These are phyloP conservation scores for Neckera pumila DNA, from an alignment of 225 moss, liverwort and hornwort species.

Conservation along the genomic window DNA sequence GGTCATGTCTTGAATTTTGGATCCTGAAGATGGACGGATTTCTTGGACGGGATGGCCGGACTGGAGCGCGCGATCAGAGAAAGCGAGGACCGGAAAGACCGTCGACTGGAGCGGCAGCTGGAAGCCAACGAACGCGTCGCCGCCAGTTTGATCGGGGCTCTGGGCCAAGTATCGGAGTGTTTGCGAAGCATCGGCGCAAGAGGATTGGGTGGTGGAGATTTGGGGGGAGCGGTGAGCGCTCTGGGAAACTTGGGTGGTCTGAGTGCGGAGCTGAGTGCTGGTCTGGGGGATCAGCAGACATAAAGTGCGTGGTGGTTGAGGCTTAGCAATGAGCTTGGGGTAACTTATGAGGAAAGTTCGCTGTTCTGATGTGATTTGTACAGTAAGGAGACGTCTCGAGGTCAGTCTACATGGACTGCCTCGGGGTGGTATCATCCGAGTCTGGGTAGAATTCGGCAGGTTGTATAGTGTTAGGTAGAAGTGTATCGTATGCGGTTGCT, in stretches of 20 bases:
- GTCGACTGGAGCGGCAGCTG: slow-evolving; percentile 47
- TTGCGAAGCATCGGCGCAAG: slow-evolving; percentile 13
- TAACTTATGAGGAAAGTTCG: not conserved
- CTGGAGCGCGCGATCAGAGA: slow-evolving; percentile 48
- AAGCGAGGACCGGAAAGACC: slow-evolving; percentile 49
- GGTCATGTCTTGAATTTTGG: not conserved
- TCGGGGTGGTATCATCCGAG: not conserved
- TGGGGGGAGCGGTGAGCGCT: slow-evolving; percentile 28
- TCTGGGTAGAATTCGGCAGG: not conserved
- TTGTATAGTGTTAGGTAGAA: not conserved
- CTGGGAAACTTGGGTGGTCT: slow-evolving; percentile 40
- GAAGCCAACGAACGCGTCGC: slow-evolving; percentile 45
- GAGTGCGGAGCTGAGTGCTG: slow-evolving; percentile 16
- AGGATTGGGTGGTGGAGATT: slow-evolving; percentile 17
- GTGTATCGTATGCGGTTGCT: not conserved
- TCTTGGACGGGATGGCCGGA: slow-evolving; percentile 39
- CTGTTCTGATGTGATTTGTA: not conserved
- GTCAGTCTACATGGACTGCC: not conserved
- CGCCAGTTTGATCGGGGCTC: slow-evolving; percentile 33
- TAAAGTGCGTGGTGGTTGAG: not conserved
- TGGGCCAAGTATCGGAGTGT: slow-evolving; percentile 39
- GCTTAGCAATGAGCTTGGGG: not conserved
- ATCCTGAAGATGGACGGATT: slow-evolving; percentile 32
- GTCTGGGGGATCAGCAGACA: slow-evolving; percentile 15
- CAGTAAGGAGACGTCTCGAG: not conserved